Base-by-base conservation (phyloP, 2,329 filamentous ascomycete genomes). In the Fusarium sp. region DNA sequence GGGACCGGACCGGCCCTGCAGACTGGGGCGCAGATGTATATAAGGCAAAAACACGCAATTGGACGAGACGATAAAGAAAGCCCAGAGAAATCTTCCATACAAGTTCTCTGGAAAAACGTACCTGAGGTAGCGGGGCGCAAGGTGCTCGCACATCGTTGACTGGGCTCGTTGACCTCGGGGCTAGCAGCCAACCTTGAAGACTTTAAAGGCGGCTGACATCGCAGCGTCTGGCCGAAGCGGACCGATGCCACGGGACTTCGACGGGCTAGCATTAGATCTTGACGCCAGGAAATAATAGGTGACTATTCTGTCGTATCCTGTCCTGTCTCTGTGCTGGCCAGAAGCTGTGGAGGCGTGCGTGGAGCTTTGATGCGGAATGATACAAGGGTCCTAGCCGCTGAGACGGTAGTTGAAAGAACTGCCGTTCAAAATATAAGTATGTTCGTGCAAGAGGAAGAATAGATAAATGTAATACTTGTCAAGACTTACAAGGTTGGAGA, bases 1-100 rank as follows among this genome's bases (percentile, higher is more conserved):
- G 61, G 75, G 69, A 77, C 76, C 76, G 76, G 76, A 69, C 76
- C 76, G 76, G 76, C 60, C 73, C 74, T 75, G 74, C 68, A 78
- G 68, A 65, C 63, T 44, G 53, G 56, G 64, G 69, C 51, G 56
- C 36, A 58, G 56, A 66, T 65, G 54, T 35, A 18, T 26, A 18
- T 50, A 44, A 66, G 28, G 28, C 28, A 53, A 30, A 55, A 48
- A 30, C 20, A 57, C 24, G 28, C 70, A 60, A 66, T 69, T 74
- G 72, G 68, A 20, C 60, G 72, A 54, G 35, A 53, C 32, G 24
- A 69, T 39, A 44, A 56, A 72, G 50, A 55, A 32, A 26, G 42
- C 41, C 53, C 47, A 67, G 63, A 64, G 55, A 74, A 69, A 55
- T 69, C 72, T 72, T 65, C 47, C 36, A 60, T 61, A 45, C 53